phyloP scores from a whole-genome alignment of 495 filamentous ascomycete genomes.

The Margaritispora aquatica region DNA sequence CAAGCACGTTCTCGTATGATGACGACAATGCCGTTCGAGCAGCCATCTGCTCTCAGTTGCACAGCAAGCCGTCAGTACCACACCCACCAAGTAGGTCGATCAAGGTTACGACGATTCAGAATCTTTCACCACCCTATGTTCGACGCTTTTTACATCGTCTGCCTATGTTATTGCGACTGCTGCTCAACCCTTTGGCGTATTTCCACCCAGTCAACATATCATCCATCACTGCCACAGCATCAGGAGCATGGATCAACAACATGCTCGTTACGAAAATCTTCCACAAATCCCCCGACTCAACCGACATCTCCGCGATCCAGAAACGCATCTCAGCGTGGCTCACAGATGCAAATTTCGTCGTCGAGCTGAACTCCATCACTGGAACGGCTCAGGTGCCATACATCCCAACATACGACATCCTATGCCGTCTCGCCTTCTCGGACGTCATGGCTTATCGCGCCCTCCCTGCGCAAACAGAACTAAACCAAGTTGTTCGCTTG shows the following conservation, averaged over 20 bases:
- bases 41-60: constrained; percentile 30
- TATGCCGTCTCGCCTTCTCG: constrained; percentile 23
- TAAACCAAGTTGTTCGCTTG: constrained; percentile 28
- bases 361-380: constrained; percentile 23
- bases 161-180: constrained; percentile 27
- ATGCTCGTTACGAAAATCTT: constrained; percentile 30
- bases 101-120: constrained; percentile 29
- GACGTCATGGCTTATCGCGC: constrained; percentile 32
- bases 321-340: constrained; percentile 27
- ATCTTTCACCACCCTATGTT: constrained; percentile 23
- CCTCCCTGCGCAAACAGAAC: constrained; percentile 18
- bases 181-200: constrained; percentile 28
- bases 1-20: constrained; percentile 17
- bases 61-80: constrained; percentile 27
- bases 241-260: constrained; percentile 27
- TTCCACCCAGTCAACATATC: constrained; percentile 30
- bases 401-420: constrained; percentile 26
- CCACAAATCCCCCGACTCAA: constrained; percentile 25
- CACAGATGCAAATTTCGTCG: constrained; percentile 30
- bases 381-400: constrained; percentile 28
- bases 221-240: constrained; percentile 29
- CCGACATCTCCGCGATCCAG: constrained; percentile 27
- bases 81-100: constrained; percentile 30
- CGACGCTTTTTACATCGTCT: constrained; percentile 29
- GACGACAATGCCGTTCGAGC: constrained; percentile 23